A percentile compares a stretch with the other conserved stretches of the same genome.
Evolutionary conservation across 2,329 filamentous ascomycete genomes (phyloP).

Genomic region (Plectosphaerella sp.): DNA sequence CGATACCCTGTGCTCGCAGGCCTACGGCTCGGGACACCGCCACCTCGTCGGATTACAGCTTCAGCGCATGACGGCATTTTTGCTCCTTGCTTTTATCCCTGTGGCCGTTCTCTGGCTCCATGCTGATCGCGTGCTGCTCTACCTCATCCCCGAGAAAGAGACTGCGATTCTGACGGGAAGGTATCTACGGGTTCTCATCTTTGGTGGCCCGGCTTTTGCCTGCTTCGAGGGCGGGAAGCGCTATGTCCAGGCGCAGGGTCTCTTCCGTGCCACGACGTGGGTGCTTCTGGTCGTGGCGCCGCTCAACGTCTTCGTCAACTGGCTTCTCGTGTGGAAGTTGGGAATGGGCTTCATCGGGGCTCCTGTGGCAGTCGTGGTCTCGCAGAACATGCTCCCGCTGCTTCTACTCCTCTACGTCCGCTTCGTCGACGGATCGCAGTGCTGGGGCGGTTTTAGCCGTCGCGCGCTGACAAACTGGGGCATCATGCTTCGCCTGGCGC

Average conservation of each 20-base stretch:
- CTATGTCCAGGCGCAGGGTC: slow-evolving; percentile 77
- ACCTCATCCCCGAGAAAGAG: slow-evolving; percentile 45
- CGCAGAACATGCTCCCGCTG: slow-evolving; percentile 71
- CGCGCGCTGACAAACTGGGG: slow-evolving; percentile 73
- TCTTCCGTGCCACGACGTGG: slow-evolving; percentile 75
- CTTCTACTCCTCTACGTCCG: slow-evolving; percentile 75
- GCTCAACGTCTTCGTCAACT: slow-evolving; percentile 73
- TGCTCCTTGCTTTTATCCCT: slow-evolving; percentile 67
- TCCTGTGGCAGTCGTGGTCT: slow-evolving; percentile 74
- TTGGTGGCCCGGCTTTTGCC: slow-evolving; percentile 72
- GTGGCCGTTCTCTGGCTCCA: slow-evolving; percentile 69
- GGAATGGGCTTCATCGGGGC: slow-evolving; percentile 72
- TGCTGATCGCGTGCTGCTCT: slow-evolving; percentile 59
- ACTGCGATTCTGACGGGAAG: slow-evolving; percentile 63
- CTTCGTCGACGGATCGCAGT: slow-evolving; percentile 69
- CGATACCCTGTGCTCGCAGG: slow-evolving; percentile 90
- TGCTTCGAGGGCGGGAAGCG: slow-evolving; percentile 76
- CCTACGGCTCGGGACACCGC: slow-evolving; percentile 86
- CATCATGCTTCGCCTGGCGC: slow-evolving; percentile 78
- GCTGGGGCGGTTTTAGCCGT: slow-evolving; percentile 77
- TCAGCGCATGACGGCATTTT: slow-evolving; percentile 76
- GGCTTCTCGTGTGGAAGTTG: slow-evolving; percentile 71
- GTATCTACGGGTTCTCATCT: slow-evolving; percentile 68
- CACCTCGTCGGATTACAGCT: slow-evolving; percentile 78
- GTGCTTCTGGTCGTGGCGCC: slow-evolving; percentile 73